Percentiles rank a stretch among this genome's conserved stretches.
These are phyloP conservation scores for Aspergillus texensis DNA, from an alignment of 2,329 filamentous ascomycete species.

Conservation along the genomic window DNA sequence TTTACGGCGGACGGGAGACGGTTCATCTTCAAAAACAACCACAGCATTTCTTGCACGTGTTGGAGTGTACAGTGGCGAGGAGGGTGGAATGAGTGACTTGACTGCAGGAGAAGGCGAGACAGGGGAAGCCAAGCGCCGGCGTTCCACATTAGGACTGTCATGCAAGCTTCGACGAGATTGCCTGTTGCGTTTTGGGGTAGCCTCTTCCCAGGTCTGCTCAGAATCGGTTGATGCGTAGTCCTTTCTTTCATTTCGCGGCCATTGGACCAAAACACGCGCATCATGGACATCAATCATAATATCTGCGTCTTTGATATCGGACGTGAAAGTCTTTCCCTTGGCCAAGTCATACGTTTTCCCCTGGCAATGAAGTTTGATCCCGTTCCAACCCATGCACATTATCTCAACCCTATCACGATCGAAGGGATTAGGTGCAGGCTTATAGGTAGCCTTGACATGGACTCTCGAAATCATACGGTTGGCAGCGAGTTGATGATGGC, in stretches of 20 bases:
- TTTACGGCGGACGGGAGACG: conserved; percentile 55
- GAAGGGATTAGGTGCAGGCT: conserved; percentile 67
- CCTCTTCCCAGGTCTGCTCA: conserved; percentile 72
- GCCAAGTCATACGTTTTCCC: conserved; percentile 81
- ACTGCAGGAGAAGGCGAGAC: conserved; percentile 69
- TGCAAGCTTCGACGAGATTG: conserved; percentile 32
- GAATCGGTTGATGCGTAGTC: conserved; percentile 58
- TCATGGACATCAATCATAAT: conserved; percentile 97
- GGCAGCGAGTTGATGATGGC: conserved; percentile 89
- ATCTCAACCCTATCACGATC: conserved; percentile 82
- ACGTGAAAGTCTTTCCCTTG: conserved; percentile 88
- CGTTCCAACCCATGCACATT: conserved; percentile 94
- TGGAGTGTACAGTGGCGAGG: conserved; percentile 46
- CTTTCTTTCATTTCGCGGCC: conserved; percentile 68
- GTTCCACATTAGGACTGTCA: conserved; percentile 59
- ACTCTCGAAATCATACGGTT: conserved; percentile 92
- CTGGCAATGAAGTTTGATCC: conserved; percentile 87
- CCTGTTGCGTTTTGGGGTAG: conserved; percentile 39
- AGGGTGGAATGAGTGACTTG: conserved; percentile 47
- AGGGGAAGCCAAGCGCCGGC: conserved; percentile 69
- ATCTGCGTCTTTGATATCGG: conserved; percentile 82
- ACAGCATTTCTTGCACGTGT: conserved; percentile 49
- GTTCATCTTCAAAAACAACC: conserved; percentile 73
- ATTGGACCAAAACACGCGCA: conserved; percentile 82
- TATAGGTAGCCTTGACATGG: conserved; percentile 85